These are phyloP conservation scores for Coniochaeta sp. DNA, from an alignment of 2,329 filamentous ascomycete species.

Conservation along the genomic window DNA sequence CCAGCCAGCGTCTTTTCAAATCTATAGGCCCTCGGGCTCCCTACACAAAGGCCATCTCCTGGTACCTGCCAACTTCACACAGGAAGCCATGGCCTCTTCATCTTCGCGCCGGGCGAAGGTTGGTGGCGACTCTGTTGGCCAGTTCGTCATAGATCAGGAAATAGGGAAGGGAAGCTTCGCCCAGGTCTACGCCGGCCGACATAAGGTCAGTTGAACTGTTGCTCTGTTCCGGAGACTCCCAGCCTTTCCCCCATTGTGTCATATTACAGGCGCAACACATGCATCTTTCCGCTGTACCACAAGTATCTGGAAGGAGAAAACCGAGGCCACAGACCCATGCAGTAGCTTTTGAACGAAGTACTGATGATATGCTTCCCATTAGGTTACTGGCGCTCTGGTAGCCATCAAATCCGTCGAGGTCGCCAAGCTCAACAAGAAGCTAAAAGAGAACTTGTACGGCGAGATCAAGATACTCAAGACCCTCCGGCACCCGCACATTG, in stretches of 20 bases:
- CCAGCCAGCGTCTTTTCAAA: slow-evolving; percentile 17
- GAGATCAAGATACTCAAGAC: slow-evolving; percentile 95
- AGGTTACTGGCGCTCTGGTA: slow-evolving; percentile 76
- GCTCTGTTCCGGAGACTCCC: background rate
- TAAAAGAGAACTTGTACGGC: slow-evolving; percentile 90
- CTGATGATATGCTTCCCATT: slow-evolving; percentile 8
- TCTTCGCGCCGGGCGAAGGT: slow-evolving; percentile 16
- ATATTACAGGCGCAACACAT: background rate
- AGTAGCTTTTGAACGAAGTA: background rate
- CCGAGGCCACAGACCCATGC: background rate
- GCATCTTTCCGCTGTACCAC: background rate
- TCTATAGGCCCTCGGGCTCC: slow-evolving; percentile 22
- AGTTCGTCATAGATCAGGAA: slow-evolving; percentile 77
- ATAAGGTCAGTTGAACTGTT: slow-evolving; percentile 57
- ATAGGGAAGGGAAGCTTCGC: slow-evolving; percentile 98
- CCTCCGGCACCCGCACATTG: slow-evolving; percentile 92
- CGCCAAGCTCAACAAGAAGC: slow-evolving; percentile 84
- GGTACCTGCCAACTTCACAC: slow-evolving; percentile 14
- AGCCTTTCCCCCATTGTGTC: background rate
- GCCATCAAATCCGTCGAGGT: slow-evolving; percentile 97
- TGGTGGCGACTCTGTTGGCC: slow-evolving; percentile 49
- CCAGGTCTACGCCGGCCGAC: slow-evolving; percentile 81
- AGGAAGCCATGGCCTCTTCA: slow-evolving; percentile 20
- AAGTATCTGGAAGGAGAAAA: background rate
- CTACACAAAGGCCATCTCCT: slow-evolving; percentile 13